These are phyloP conservation scores for Posidonia australis DNA, from an alignment of 106 monocot genomes.

Conservation along the genomic window DNA sequence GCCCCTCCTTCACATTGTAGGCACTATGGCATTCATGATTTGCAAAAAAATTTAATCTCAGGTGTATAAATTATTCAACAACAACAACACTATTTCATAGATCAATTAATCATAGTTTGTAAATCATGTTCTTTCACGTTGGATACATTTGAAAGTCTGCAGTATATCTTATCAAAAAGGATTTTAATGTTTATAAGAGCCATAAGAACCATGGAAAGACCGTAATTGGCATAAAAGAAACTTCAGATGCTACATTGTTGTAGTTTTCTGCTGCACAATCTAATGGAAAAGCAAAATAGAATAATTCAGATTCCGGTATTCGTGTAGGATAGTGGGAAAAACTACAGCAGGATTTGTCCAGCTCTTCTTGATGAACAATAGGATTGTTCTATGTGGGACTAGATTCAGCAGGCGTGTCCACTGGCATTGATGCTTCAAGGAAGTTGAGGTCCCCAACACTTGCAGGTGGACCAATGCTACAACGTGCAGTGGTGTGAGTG, in stretches of 20 bases:
- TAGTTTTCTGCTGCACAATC: background rate
- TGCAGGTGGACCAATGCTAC: slow-evolving; percentile 33
- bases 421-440: background rate
- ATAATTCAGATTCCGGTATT: background rate
- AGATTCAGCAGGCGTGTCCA: background rate
- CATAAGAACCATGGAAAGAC: background rate
- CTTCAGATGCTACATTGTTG: background rate
- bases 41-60: background rate
- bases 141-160: background rate
- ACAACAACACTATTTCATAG: background rate
- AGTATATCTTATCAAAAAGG: background rate
- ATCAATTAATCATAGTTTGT: background rate
- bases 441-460: slow-evolving; percentile 28
- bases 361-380: background rate
- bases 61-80: background rate
- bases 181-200: background rate
- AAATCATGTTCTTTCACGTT: background rate
- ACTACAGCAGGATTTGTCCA: background rate
- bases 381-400: background rate
- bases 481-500: slow-evolving; percentile 35
- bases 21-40: background rate
- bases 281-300: background rate
- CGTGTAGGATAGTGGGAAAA: background rate
- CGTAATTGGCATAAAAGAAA: background rate
- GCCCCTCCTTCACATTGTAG: background rate